phyloP scores from a whole-genome alignment of 768 basidiomycete species.

The Piloderma croceum region DNA sequence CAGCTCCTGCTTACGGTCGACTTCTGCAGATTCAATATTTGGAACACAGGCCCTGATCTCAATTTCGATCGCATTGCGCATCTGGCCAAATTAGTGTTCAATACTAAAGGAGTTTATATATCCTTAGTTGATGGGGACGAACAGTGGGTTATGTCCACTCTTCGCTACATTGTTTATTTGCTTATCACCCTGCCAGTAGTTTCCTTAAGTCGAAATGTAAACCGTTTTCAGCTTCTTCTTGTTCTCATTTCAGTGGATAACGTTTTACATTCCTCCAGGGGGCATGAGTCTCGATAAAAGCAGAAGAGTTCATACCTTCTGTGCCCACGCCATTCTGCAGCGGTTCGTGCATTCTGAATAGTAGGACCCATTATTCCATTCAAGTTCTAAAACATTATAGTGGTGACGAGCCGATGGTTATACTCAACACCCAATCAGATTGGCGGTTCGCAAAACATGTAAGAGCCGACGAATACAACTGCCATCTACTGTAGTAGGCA shows the following conservation, averaged over 20 bases:
- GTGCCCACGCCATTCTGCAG: slow-evolving; percentile 78
- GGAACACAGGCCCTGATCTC: slow-evolving; percentile 77
- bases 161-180: slow-evolving; percentile 10
- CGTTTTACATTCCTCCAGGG: slow-evolving; percentile 27
- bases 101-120: slow-evolving; percentile 78
- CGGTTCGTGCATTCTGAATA: slow-evolving; percentile 40
- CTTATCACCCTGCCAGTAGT: slow-evolving; percentile 28
- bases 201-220: slow-evolving; percentile 90
- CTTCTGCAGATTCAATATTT: slow-evolving; percentile 70
- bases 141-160: slow-evolving; percentile 50
- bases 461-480: slow-evolving; percentile 19
- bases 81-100: slow-evolving; percentile 89
- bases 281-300: slow-evolving; percentile 41
- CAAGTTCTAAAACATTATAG: slow-evolving; percentile 27
- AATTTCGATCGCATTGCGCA: slow-evolving; percentile 95
- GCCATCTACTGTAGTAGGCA: slow-evolving; percentile 1
- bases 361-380: slow-evolving; percentile 3
- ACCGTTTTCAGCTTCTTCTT: not conserved
- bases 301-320: slow-evolving; percentile 64
- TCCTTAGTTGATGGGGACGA: slow-evolving; percentile 79
- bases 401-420: slow-evolving; percentile 81
- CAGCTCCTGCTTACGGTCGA: slow-evolving; percentile 6
- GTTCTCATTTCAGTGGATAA: no score
- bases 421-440: slow-evolving; percentile 73
- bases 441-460: slow-evolving; percentile 90